Evolutionary conservation across 148 eudicot species (phyloP).

Genomic region (Diospyros lotus): DNA sequence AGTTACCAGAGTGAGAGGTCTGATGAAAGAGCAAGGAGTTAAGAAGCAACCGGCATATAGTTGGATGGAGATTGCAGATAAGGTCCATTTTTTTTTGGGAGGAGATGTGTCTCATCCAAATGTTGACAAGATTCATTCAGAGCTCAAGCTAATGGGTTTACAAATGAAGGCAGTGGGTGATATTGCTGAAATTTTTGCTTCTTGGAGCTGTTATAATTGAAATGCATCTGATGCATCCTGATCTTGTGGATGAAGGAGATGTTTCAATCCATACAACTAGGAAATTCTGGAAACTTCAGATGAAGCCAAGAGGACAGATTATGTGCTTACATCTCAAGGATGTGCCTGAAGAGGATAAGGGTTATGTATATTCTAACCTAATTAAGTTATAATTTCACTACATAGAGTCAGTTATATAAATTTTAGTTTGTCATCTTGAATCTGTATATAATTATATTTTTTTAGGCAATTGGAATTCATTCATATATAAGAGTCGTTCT

Average conservation of each 20-base stretch:
- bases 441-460: too few relatives aligned
- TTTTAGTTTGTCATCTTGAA: too few relatives aligned
- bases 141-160: constrained; percentile 23
- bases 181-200: constrained; percentile 1
- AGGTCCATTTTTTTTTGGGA: constrained; percentile 29
- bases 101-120: constrained; percentile 28
- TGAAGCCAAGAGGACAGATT: background rate
- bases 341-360: too few relatives aligned
- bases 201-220: constrained; percentile 12
- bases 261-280: background rate
- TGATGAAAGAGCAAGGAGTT: constrained; percentile 32
- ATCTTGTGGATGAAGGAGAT: background rate
- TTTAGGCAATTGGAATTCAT: too few relatives aligned
- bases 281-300: background rate
- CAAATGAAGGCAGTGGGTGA: constrained; percentile 21
- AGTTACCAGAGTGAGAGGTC: constrained; percentile 29
- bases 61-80: constrained; percentile 33
- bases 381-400: too few relatives aligned
- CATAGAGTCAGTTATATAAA: too few relatives aligned
- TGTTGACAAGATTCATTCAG: constrained; percentile 23
- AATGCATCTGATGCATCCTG: background rate
- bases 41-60: constrained; percentile 34
- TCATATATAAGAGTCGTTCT: too few relatives aligned
- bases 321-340: too few relatives aligned
- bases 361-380: too few relatives aligned